Evolutionary conservation across 805 yeast genomes (phyloP).

Genomic region (Saccharomycopsis oosterbeekiorum): DNA sequence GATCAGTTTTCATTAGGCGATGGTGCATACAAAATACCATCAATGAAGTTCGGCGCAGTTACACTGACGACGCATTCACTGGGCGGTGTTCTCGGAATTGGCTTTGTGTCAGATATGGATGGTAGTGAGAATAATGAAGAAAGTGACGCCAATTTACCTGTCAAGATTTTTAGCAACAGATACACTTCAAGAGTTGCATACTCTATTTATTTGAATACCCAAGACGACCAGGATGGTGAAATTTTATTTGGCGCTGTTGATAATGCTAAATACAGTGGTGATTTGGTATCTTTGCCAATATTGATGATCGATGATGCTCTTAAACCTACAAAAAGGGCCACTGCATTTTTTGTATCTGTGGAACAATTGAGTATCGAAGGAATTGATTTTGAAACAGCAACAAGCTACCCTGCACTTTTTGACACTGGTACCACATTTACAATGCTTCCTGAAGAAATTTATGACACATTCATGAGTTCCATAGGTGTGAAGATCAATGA

Average conservation of each 20-base stretch:
- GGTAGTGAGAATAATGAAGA: conserved; percentile 50
- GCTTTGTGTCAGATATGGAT: conserved; percentile 53
- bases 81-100: conserved; percentile 54
- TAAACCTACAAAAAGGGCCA: conserved; percentile 28
- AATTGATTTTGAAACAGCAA: conserved; percentile 18
- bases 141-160: conserved; percentile 45
- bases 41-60: conserved; percentile 1
- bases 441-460: conserved; percentile 31
- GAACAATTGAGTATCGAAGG: neutral
- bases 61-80: conserved; percentile 8
- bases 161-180: conserved; percentile 47
- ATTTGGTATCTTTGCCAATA: conserved; percentile 26
- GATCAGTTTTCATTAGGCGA: conserved; percentile 16
- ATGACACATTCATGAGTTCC: neutral
- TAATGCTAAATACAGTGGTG: conserved; percentile 29
- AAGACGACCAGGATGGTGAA: conserved; percentile 22
- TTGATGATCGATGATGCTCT: conserved; percentile 33
- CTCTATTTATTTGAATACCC: conserved; percentile 45
- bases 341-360: conserved; percentile 21
- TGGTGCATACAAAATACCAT: neutral
- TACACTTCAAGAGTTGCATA: conserved; percentile 30
- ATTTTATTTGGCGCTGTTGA: conserved; percentile 35
- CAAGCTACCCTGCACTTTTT: conserved; percentile 30
- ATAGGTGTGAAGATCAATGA: neutral
- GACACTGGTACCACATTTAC: conserved; percentile 36